Evolutionary conservation across 495 filamentous ascomycete genomes (phyloP).

Genomic region (Xylaria sp.): DNA sequence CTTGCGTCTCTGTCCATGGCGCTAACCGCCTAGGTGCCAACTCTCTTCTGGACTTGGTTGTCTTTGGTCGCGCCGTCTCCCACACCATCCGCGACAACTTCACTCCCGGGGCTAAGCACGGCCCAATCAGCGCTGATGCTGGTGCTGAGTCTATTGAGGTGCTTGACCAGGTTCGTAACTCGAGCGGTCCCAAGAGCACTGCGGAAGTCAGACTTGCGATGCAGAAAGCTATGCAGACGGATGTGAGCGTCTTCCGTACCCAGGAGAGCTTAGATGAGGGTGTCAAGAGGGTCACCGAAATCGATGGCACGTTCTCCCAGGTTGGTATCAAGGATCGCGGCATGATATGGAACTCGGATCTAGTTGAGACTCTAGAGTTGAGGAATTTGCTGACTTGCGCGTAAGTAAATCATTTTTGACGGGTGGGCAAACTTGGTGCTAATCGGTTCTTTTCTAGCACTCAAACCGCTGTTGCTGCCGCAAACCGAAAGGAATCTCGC

Average conservation of each 20-base stretch:
- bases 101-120: conserved; percentile 76
- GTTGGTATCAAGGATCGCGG: conserved; percentile 95
- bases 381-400: conserved; percentile 95
- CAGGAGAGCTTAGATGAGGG: conserved; percentile 88
- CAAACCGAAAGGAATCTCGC: conserved; percentile 90
- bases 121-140: conserved; percentile 78
- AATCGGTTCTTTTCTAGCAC: conserved; percentile 49
- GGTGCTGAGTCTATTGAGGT: conserved; percentile 85
- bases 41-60: conserved; percentile 95
- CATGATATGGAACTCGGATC: conserved; percentile 99
- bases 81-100: conserved; percentile 94
- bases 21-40: conserved; percentile 98
- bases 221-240: conserved; percentile 98
- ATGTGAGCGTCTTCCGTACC: conserved; percentile 96
- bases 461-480: conserved; percentile 87
- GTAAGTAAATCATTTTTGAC: conserved; percentile 55
- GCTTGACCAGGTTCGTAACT: conserved; percentile 83
- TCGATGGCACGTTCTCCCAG: conserved; percentile 80
- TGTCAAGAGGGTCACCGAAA: conserved; percentile 76
- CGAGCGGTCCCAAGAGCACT: conserved; percentile 84
- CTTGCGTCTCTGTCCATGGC: conserved; percentile 96
- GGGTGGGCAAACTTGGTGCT: conserved; percentile 21
- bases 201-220: conserved; percentile 87
- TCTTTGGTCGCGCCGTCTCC: conserved; percentile 95
- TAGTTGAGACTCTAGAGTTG: conserved; percentile 94